Percentiles rank a stretch among this genome's conserved stretches.
Conservation (phyloP, 1,284 basidiomycete genomes). For the Anthracocystis setariae region DNA sequence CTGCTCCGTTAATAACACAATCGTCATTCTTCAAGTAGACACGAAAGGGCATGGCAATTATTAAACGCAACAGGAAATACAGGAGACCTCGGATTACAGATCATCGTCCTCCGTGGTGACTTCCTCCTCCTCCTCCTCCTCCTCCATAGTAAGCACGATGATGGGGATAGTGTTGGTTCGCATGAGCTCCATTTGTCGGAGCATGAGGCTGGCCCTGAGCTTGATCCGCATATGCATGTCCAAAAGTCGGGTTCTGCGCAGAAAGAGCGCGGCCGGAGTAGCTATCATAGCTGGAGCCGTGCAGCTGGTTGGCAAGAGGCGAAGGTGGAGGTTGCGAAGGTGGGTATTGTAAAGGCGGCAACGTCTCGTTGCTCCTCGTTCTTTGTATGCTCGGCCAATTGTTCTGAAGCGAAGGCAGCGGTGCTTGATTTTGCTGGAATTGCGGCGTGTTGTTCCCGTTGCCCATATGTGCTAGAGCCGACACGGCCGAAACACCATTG, state of each 20-base stretch:
- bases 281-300: conserved; percentile 10
- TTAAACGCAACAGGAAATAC: conserved; percentile 2
- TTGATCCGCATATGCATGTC: conserved; percentile 9
- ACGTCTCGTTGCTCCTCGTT: conserved; percentile 15
- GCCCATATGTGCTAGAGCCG: conserved; percentile 11
- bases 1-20: too few species aligned
- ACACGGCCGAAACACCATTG: neutral
- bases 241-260: neutral
- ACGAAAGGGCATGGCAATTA: neutral
- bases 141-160: conserved; percentile 16
- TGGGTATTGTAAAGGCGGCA: conserved; percentile 25
- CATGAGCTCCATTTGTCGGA: conserved; percentile 9
- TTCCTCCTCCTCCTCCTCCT: conserved; percentile 1
- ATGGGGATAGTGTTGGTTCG: conserved; percentile 12
- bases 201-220: conserved; percentile 2
- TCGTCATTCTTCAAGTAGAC: too few species aligned
- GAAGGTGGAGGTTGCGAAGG: conserved; percentile 9
- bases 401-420: conserved; percentile 5
- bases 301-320: conserved; percentile 5
- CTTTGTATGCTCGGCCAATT: conserved; percentile 18
- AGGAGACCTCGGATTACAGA: neutral
- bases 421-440: conserved; percentile 8
- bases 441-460: conserved; percentile 12
- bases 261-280: conserved; percentile 5
- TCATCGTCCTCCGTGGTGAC: conserved; percentile 21